Percentiles rank a stretch among this genome's conserved stretches.
These are phyloP conservation scores for Apiospora koreana DNA, from an alignment of 2,329 filamentous ascomycete species.

Conservation along the genomic window DNA sequence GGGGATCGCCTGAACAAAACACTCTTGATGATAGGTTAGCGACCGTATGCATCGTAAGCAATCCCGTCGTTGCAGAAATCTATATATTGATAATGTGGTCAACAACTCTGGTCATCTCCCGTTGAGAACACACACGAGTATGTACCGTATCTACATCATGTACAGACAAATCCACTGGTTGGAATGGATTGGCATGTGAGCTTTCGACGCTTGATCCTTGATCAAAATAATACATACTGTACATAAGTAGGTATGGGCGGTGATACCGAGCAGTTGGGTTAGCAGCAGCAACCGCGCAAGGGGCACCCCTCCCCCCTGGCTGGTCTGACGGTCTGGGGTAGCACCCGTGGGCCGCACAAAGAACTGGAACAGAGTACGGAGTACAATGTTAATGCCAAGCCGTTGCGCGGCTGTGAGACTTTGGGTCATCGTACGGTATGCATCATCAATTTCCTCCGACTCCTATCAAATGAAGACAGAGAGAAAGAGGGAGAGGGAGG, in stretches of 20 bases:
- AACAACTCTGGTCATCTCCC: not conserved
- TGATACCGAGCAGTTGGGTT: constrained; percentile 5
- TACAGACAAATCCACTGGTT: not conserved
- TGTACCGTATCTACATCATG: not conserved
- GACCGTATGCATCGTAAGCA: not conserved
- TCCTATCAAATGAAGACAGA: not conserved
- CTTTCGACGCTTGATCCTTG: not conserved
- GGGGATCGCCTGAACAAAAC: not conserved
- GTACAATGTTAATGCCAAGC: not conserved
- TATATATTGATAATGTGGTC: not conserved
- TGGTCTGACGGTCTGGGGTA: constrained; percentile 2
- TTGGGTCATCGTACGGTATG: not conserved
- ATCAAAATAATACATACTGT: too few species aligned
- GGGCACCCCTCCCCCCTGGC: not conserved
- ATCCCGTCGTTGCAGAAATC: not conserved
- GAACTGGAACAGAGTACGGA: too few species aligned
- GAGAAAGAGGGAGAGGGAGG: too few species aligned
- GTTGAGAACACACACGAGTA: too few species aligned
- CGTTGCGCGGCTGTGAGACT: not conserved
- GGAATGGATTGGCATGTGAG: not conserved
- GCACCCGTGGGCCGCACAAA: not conserved
- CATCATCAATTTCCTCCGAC: not conserved
- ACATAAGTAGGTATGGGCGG: too few species aligned
- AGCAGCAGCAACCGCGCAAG: not conserved
- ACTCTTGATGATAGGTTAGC: not conserved